Percentiles rank a stretch among this genome's conserved stretches.
Evolutionary conservation across 345 rosid species (phyloP).

Genomic region (Hirschfeldia incana): DNA sequence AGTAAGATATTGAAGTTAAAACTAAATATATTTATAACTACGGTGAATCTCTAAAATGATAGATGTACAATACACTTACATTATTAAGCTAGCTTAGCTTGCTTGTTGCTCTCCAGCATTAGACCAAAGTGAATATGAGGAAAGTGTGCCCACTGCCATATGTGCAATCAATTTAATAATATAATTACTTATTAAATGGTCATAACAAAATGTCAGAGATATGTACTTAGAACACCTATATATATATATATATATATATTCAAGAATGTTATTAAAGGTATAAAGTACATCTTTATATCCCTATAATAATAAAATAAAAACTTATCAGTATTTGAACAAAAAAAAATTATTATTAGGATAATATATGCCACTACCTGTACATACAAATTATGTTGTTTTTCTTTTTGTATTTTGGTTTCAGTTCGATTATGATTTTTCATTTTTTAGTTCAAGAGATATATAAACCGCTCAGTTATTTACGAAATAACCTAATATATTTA

Average conservation of each 20-base stretch:
- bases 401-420: no score
- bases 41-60: background rate
- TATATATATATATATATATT: background rate
- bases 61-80: conserved; percentile 40
- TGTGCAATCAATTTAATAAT: conserved; percentile 5
- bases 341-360: background rate
- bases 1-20: background rate
- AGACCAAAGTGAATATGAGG: conserved; percentile 90
- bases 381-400: background rate
- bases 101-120: conserved; percentile 76
- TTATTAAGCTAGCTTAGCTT: conserved; percentile 52
- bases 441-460: no score
- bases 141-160: conserved; percentile 88
- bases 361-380: background rate
- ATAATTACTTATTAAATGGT: background rate
- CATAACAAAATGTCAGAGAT: background rate
- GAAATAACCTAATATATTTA: no score
- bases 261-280: background rate
- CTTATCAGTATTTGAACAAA: no score
- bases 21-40: conserved; percentile 1
- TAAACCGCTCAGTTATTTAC: no score
- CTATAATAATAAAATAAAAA: background rate
- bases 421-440: no score
- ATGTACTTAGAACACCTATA: background rate
- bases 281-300: background rate